These are phyloP conservation scores for Leccinum variicolor DNA, from an alignment of 768 basidiomycete species.

Conservation along the genomic window DNA sequence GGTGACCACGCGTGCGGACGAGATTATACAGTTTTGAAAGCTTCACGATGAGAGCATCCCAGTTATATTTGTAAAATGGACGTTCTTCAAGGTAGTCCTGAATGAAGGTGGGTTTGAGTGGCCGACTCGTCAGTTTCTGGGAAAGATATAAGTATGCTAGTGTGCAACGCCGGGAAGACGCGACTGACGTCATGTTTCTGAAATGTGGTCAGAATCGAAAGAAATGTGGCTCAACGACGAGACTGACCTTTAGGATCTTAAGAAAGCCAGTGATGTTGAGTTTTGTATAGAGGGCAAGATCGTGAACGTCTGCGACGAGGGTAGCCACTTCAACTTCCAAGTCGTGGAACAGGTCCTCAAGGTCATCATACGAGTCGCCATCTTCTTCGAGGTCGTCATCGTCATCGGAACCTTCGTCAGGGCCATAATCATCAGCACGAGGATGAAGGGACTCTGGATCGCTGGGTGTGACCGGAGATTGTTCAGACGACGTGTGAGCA, in stretches of 20 bases:
- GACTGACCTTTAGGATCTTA: constrained; percentile 88
- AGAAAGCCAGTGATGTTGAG: constrained; percentile 98
- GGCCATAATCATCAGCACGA: constrained; percentile 40
- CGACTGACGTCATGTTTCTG: constrained; percentile 88
- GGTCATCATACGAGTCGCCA: constrained; percentile 61
- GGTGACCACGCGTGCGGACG: constrained; percentile 92
- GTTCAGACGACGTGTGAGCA: constrained; percentile 22
- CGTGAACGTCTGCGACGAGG: constrained; percentile 90
- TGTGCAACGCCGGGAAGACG: not conserved
- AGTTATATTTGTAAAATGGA: constrained; percentile 95
- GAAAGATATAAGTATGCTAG: constrained; percentile 7
- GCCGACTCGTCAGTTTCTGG: constrained; percentile 88
- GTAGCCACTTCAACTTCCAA: constrained; percentile 94
- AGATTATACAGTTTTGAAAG: constrained; percentile 93
- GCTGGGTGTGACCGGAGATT: constrained; percentile 21
- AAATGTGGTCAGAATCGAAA: constrained; percentile 4
- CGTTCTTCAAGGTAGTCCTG: constrained; percentile 91
- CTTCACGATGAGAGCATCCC: constrained; percentile 95
- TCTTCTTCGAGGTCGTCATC: constrained; percentile 44
- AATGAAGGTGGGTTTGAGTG: constrained; percentile 84
- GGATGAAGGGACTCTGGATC: constrained; percentile 59
- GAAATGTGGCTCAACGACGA: not conserved
- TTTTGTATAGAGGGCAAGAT: constrained; percentile 91
- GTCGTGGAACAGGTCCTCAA: constrained; percentile 82
- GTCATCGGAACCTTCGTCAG: constrained; percentile 70